A percentile compares a stretch with the other conserved stretches of the same genome.
phyloP scores from a whole-genome alignment of 768 basidiomycete genomes.

The Pseudohyphozyma bogoriensis region DNA sequence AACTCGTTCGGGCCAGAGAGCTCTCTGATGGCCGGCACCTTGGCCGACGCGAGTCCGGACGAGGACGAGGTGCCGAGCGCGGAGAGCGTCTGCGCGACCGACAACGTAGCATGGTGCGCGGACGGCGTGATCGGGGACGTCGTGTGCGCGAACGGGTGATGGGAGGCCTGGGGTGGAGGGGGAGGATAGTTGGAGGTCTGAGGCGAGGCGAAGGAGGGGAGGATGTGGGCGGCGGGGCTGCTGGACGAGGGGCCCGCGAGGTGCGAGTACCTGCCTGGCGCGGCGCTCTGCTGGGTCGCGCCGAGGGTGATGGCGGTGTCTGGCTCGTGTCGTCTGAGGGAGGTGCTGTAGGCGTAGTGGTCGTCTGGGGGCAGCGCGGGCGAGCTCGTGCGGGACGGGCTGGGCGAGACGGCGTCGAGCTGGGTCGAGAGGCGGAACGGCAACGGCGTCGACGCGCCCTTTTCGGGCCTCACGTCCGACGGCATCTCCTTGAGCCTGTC shows the following conservation, averaged over 20 bases:
- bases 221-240: not conserved
- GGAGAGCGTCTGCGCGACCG: constrained; percentile 16
- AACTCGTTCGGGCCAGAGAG: constrained; percentile 61
- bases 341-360: constrained; percentile 19
- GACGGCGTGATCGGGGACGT: constrained; percentile 21
- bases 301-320: constrained; percentile 10
- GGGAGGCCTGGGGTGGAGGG: not conserved
- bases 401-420: not conserved
- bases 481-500: no score
- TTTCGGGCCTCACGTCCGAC: not conserved
- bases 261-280: not conserved
- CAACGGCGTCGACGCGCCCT: not conserved
- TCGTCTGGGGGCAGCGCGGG: constrained; percentile 14
- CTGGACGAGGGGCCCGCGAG: not conserved
- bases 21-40: constrained; percentile 30
- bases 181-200: not conserved
- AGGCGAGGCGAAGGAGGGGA: not conserved
- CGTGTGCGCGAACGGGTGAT: constrained; percentile 27
- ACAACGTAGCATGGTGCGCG: constrained; percentile 18
- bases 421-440: not conserved
- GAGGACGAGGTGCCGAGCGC: constrained; percentile 14
- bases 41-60: constrained; percentile 20
- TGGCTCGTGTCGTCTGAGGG: constrained; percentile 14
- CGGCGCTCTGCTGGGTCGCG: not conserved
- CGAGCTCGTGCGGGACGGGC: not conserved